A percentile compares a stretch with the other conserved stretches of the same genome.
These are phyloP conservation scores for Bipolaris gigantea DNA, from an alignment of 2,329 filamentous ascomycete species.

Conservation along the genomic window DNA sequence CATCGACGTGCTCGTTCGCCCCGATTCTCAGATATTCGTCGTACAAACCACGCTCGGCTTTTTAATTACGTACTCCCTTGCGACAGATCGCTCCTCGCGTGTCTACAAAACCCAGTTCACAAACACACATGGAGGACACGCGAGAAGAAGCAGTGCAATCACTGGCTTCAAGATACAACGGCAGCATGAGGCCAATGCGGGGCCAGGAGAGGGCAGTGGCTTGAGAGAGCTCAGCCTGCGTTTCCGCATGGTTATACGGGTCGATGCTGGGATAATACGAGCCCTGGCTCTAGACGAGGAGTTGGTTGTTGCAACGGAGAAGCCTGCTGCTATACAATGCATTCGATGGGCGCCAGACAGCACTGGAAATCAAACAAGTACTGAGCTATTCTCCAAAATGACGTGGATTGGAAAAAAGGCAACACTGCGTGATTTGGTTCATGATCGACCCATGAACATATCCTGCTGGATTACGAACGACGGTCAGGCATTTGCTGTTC, in stretches of 20 bases:
- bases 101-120: slow-evolving; percentile 85
- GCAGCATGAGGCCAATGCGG: slow-evolving; percentile 50
- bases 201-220: slow-evolving; percentile 78
- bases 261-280: slow-evolving; percentile 90
- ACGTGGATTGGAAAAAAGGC: slow-evolving; percentile 79
- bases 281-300: slow-evolving; percentile 90
- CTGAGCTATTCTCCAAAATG: slow-evolving; percentile 87
- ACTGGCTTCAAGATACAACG: slow-evolving; percentile 44
- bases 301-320: slow-evolving; percentile 85
- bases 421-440: slow-evolving; percentile 79
- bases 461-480: slow-evolving; percentile 90
- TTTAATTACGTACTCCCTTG: slow-evolving; percentile 91
- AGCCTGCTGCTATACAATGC: slow-evolving; percentile 93
- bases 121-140: slow-evolving; percentile 51
- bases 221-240: slow-evolving; percentile 85
- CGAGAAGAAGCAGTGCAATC: slow-evolving; percentile 54
- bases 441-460: slow-evolving; percentile 95
- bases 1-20: slow-evolving; percentile 79
- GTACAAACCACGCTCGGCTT: slow-evolving; percentile 84
- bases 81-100: slow-evolving; percentile 76
- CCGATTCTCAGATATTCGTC: slow-evolving; percentile 89
- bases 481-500: slow-evolving; percentile 87
- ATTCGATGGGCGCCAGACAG: slow-evolving; percentile 91
- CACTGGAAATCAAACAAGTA: slow-evolving; percentile 80
- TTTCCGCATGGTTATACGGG: slow-evolving; percentile 97